Evolutionary conservation across 179 eudicot species (phyloP), one percentile per base, ranked within the genome.

Genomic region (Silene coronaria): DNA sequence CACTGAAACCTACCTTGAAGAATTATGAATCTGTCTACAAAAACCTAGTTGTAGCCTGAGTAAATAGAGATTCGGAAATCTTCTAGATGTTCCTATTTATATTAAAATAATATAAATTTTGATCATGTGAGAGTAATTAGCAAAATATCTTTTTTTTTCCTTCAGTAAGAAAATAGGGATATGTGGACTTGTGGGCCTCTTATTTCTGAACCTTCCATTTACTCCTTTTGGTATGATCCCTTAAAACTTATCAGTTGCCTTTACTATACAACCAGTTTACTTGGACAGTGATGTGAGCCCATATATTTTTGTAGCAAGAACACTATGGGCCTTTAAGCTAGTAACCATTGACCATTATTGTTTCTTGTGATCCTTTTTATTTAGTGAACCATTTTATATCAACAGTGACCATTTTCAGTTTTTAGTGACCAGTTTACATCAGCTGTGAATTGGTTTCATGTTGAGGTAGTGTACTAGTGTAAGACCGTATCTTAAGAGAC

Each of bases 1-100:
- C n/a, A n/a, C n/a, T 65, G 69, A 65, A 65, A 65, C 69, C 69
- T 17, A 28, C 22, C 23, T 28, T 65, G 69, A 65, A 65, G 46
- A n/a, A 30, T 32, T 30, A 30, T 36, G 46, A 65, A 61, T 61
- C 6, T 61, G 66, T 22, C 66, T 24, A 24, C 16, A 10, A 26
- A 61, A 34, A 32, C 70, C 70, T 65, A 65, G 24, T 8, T 65
- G 70, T 65, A 32, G 48, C 69, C 69, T 65, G 17, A 65, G 16
- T 65, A 14, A 30, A 26, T 12, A 27, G 36, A 27, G 46, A 65
- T 65, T 0, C 16, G 42, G 45, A 28, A 65, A 65, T 65, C 45
- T 65, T 65, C 45, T 65, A 65, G 69, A 17, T 65, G n/a, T 65
- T 65, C 3, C n/a, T 32, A 30, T 3, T 7, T 28, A 65, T 5